Evolutionary conservation across 2,329 filamentous ascomycete genomes (phyloP), one percentile per base, ranked within the genome.

Genomic region (Fusarium metavorans): DNA sequence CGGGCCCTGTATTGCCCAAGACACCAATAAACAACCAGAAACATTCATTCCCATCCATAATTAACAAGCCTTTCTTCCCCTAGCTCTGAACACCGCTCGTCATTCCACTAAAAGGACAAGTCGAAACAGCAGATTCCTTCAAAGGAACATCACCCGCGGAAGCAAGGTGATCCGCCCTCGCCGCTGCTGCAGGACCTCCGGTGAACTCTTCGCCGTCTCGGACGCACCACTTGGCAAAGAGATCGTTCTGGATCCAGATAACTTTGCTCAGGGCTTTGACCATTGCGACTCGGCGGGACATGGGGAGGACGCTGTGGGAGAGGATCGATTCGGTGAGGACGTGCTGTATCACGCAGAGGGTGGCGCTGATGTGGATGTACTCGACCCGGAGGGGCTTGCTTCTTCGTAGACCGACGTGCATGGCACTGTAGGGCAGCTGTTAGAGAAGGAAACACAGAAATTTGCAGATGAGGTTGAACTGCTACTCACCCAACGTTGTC

Each of bases 221-320:
- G 18, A 71, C 69, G 13, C 63, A 71, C 69, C 69, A 71, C 58
- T 71, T 71, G 14, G 69, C 69, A 43, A 68, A 71, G 9, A 71
- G 66, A n/a, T 71, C 69, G 58, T 71, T 71, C 23, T 71, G 69
- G 41, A 71, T 71, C 69, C 69, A 71, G 57, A 71, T 71, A 14
- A 71, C 69, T 32, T 71, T 71, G 62, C 69, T 71, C 2, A 71
- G 62, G 11, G 69, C 69, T 23, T 71, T 71, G 25, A 71, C 69
- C 69, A 71, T 71, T 16, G 69, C 52, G 4, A 57, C 50, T 9
- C 69, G 13, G n/a, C 59, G 58, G n/a, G 69, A 71, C 69, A 71
- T 68, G 32, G 69, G 69, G 39, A 71, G 66, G 41, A 58, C 66
- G 23, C 62, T 71, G 37, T 71, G 69, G 5, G 69, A 68, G 14